Evolutionary conservation across 345 rosid species (phyloP), one percentile per base, ranked within the genome.

Genomic region (Barbarea vulgaris): DNA sequence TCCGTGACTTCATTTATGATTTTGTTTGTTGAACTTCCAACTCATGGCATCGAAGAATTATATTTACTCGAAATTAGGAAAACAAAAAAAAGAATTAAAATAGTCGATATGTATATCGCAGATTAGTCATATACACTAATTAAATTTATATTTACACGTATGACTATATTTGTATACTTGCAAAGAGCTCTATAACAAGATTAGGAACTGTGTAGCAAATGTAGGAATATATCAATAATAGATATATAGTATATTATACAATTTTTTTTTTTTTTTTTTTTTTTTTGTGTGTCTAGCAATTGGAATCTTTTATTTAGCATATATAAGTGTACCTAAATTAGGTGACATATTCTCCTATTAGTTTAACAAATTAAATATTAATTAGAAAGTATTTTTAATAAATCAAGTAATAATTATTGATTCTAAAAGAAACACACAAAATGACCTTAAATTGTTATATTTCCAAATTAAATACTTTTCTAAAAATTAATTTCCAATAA

Each of bases 1-100:
- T 72, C 9, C 31, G 76, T 72, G 69, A 72, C 53, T 18, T 39
- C 62, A 72, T 72, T 72, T 62, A 72, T 72, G 52, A 14, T 39
- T 27, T 13, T 51, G n/a, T 37, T 62, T 62, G 42, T 51, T 50
- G 4, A 70, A 60, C 51, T n/a, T 59, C 66, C 8, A 3, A n/a
- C 33, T 11, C n/a, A 9, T 25, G 47, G 5, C 56, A 14, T 57
- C 55, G n/a, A n/a, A n/a, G 9, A 30, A 44, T n/a, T 27, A 54
- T 15, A n/a, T n/a, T n/a, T n/a, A n/a, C n/a, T n/a, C n/a, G n/a
- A n/a, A n/a, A n/a, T n/a, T n/a, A n/a, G n/a, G n/a, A n/a, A n/a
- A n/a, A n/a, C n/a, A n/a, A n/a, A n/a, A n/a, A n/a, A n/a, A n/a
- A n/a, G n/a, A n/a, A n/a, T n/a, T n/a, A n/a, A 15, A 42, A 5